phyloP scores from a whole-genome alignment of 2,329 filamentous ascomycete genomes.

The Pestalotiopsis sp. region DNA sequence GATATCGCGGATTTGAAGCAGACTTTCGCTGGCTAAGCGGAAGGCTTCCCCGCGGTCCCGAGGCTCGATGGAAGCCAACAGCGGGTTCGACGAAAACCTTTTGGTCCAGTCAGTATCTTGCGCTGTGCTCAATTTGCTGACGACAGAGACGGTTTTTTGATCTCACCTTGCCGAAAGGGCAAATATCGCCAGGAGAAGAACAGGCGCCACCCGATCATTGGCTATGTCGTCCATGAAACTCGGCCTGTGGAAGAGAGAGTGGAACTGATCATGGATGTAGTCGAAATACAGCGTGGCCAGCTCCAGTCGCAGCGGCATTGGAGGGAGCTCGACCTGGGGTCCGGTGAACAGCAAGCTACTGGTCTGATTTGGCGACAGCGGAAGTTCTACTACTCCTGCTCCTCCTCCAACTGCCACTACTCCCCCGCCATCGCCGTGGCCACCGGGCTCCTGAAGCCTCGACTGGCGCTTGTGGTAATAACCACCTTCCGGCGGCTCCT shows the following conservation, averaged over 20 bases:
- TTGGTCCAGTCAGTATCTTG: background rate
- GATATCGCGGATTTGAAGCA: constrained; percentile 36
- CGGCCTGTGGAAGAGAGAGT: constrained; percentile 33
- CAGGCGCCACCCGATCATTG: constrained; percentile 19
- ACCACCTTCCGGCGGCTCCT: constrained; percentile 12
- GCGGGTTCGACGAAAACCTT: constrained; percentile 24
- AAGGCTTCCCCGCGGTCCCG: constrained; percentile 23
- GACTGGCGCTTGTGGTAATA: constrained; percentile 12
- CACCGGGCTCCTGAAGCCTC: constrained; percentile 3
- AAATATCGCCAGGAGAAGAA: constrained; percentile 27
- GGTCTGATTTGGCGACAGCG: background rate
- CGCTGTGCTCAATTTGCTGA: no score
- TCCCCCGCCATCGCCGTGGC: background rate
- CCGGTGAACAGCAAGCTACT: background rate
- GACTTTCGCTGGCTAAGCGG: constrained; percentile 21
- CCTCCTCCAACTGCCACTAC: background rate
- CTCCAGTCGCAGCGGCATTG: constrained; percentile 16
- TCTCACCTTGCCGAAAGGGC: constrained; percentile 23
- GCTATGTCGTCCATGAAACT: constrained; percentile 25
- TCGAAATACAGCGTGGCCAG: constrained; percentile 34
- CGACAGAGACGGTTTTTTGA: background rate
- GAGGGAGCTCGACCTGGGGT: constrained; percentile 10
- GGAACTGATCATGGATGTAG: constrained; percentile 34
- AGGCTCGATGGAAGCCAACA: constrained; percentile 21
- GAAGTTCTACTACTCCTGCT: background rate